A percentile compares a stretch with the other conserved stretches of the same genome.
These are phyloP conservation scores for Zoysia matrella DNA, from an alignment of 202 grass and related monocot genomes.

Conservation along the genomic window DNA sequence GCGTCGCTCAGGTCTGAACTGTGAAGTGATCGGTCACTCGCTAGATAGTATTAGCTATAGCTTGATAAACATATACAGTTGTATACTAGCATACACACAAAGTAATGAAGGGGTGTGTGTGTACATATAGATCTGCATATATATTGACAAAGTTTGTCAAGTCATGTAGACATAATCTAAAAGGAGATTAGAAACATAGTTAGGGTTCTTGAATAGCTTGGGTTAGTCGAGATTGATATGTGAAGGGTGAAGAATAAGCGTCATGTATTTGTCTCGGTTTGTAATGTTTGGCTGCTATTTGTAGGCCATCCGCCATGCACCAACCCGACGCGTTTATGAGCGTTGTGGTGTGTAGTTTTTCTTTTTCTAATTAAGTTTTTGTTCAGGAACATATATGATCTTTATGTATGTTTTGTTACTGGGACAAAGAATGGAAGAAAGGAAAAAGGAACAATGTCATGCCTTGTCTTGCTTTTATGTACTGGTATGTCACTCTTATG, in stretches of 20 bases:
- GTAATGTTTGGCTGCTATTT: conserved; percentile 38
- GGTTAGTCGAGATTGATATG: conserved; percentile 50
- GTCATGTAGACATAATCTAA: conserved; percentile 34
- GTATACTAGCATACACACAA: conserved; percentile 26
- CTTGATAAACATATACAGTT: conserved; percentile 23
- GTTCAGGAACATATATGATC: conserved; percentile 32
- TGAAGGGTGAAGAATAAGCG: conserved; percentile 35
- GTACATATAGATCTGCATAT: conserved; percentile 39
- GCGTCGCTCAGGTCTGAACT: conserved; percentile 18
- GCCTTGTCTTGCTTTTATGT: not conserved
- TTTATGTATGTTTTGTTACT: conserved; percentile 26
- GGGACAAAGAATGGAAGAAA: not conserved
- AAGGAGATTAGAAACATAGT: conserved; percentile 31
- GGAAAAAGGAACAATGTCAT: not conserved
- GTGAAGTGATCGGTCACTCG: conserved; percentile 39
- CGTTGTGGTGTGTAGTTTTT: conserved; percentile 57
- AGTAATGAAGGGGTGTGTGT: conserved; percentile 46
- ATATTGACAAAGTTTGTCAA: conserved; percentile 42
- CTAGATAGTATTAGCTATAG: conserved; percentile 28
- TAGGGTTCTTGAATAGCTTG: conserved; percentile 45
- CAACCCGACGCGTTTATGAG: conserved; percentile 61
- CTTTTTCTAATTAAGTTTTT: not conserved
- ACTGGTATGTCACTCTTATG: not conserved
- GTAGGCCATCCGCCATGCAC: not conserved
- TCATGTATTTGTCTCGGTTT: conserved; percentile 61